phyloP scores from a whole-genome alignment of 106 monocot genomes.

The Agapanthus africanus region DNA sequence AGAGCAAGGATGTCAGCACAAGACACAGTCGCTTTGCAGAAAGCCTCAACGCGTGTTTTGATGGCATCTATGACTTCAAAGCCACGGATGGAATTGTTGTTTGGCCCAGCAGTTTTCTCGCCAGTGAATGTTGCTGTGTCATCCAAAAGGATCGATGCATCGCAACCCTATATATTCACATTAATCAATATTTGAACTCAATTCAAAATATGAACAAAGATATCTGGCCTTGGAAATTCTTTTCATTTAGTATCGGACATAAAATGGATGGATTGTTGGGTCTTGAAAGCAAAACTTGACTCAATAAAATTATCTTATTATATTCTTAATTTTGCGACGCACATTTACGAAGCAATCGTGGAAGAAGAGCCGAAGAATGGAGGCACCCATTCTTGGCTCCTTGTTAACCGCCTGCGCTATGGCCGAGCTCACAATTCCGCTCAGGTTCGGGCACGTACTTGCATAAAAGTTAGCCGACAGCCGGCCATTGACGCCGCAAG shows the following conservation, averaged over 20 bases:
- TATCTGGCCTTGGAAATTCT: no score
- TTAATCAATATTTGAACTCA: no score
- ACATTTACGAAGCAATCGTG: conserved; percentile 41
- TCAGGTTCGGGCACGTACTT: conserved; percentile 18
- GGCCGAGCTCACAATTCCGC: conserved; percentile 15
- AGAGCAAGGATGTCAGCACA: conserved; percentile 86
- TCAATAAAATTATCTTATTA: no score
- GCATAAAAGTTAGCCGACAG: conserved; percentile 13
- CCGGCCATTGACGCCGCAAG: conserved; percentile 4
- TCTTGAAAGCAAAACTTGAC: no score
- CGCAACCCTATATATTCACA: not conserved
- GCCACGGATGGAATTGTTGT: conserved; percentile 22
- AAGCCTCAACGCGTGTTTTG: conserved; percentile 18
- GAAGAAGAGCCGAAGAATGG: conserved; percentile 48
- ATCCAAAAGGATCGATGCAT: not conserved
- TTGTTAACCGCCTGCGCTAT: conserved; percentile 24
- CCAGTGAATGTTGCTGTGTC: not conserved
- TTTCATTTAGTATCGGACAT: no score
- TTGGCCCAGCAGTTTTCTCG: not conserved
- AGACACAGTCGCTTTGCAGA: conserved; percentile 36
- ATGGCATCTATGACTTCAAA: conserved; percentile 26
- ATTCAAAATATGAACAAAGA: no score
- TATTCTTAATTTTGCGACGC: not conserved
- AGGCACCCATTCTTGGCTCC: conserved; percentile 40
- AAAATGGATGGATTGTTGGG: no score